A percentile compares a stretch with the other conserved stretches of the same genome.
Conservation (phyloP, 2,329 filamentous ascomycete genomes). For the Trichoderma breve region DNA sequence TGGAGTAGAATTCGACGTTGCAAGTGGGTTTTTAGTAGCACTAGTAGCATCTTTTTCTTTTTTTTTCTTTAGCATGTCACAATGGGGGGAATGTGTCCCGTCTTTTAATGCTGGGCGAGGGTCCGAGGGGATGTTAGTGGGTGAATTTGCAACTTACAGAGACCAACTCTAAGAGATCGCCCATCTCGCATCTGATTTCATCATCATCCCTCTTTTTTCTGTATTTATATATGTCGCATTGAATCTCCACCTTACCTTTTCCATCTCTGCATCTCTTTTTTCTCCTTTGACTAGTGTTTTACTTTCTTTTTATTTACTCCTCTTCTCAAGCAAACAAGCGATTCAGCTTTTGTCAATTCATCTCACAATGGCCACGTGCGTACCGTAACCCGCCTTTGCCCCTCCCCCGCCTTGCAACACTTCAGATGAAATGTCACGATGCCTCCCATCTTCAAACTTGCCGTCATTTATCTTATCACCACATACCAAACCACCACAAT, state of each 20-base stretch:
- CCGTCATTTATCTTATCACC: too few species aligned
- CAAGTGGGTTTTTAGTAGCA: background rate
- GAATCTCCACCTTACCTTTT: background rate
- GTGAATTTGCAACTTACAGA: background rate
- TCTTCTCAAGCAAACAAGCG: background rate
- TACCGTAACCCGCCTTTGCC: background rate
- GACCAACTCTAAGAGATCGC: background rate
- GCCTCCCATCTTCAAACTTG: background rate
- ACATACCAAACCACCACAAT: background rate
- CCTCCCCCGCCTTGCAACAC: background rate
- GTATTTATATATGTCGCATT: background rate
- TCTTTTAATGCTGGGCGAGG: background rate
- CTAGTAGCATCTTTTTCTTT: background rate
- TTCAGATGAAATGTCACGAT: background rate
- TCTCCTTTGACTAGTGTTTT: background rate
- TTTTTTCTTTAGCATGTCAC: background rate
- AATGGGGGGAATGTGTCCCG: background rate
- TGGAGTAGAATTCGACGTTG: background rate
- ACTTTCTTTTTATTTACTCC: background rate
- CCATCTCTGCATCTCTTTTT: background rate
- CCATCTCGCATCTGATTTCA: background rate
- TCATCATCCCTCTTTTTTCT: background rate
- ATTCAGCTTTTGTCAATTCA: background rate
- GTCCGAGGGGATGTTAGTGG: background rate
- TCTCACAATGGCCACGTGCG: constrained; percentile 26